A percentile compares a stretch with the other conserved stretches of the same genome.
phyloP scores from a whole-genome alignment of 1,284 basidiomycete species.

The Pseudozyma tsukubaensis region DNA sequence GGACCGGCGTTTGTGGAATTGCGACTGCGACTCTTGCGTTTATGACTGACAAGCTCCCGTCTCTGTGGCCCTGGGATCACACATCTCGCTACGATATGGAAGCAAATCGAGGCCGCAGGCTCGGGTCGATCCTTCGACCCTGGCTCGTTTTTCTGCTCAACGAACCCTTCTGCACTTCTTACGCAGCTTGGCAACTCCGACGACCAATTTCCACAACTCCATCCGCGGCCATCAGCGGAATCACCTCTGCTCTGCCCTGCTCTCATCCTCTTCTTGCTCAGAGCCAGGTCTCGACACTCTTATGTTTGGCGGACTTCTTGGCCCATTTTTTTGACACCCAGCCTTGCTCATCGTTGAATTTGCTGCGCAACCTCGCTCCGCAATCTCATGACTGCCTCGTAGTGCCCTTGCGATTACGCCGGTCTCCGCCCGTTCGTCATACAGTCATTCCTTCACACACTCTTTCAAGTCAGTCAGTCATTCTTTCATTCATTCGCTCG shows the following conservation, averaged over 20 bases:
- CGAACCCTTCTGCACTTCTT: slow-evolving; percentile 2
- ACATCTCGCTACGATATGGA: no score
- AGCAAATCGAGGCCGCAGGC: background rate
- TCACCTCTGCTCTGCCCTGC: slow-evolving; percentile 1
- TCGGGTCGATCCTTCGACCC: slow-evolving; percentile 1
- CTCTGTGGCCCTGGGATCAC: no score
- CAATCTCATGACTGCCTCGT: background rate
- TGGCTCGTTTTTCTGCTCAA: background rate
- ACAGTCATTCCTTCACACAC: no score
- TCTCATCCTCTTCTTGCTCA: background rate
- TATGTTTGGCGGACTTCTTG: background rate
- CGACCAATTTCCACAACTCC: slow-evolving; percentile 11
- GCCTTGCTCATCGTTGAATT: background rate
- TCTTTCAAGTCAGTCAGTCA: background rate
- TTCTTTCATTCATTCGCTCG: background rate
- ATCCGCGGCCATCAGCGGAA: background rate
- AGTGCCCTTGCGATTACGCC: slow-evolving; percentile 9
- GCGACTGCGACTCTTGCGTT: no score
- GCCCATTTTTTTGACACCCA: background rate
- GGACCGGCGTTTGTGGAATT: no score
- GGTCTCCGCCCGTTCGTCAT: slow-evolving; percentile 6
- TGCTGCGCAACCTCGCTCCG: slow-evolving; percentile 2
- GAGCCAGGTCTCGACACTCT: background rate
- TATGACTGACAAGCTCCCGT: no score
- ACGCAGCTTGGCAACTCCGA: slow-evolving; percentile 28